Evolutionary conservation across 192 early-diverging fungal species (phyloP).

Genomic region (Coemansia sp.): DNA sequence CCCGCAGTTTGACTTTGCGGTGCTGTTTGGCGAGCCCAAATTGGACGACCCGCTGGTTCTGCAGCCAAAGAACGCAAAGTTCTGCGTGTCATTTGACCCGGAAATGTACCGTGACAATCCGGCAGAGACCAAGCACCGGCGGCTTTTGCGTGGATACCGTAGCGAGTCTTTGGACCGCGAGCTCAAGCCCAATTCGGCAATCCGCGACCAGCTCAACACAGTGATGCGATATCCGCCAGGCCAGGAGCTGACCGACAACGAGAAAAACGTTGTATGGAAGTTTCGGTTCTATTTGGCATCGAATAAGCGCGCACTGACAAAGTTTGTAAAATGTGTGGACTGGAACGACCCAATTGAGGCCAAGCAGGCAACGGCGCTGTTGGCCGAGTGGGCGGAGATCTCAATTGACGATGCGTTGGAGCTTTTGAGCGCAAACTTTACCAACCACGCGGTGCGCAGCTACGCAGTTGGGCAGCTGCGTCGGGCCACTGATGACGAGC

Average conservation of each 20-base stretch:
- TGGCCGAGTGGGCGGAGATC: slow-evolving; percentile 87
- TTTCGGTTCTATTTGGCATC: slow-evolving; percentile 93
- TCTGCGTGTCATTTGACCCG: slow-evolving; percentile 72
- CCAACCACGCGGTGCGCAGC: slow-evolving; percentile 74
- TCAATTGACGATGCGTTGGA: slow-evolving; percentile 96
- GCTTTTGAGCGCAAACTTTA: slow-evolving; percentile 85
- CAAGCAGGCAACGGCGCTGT: slow-evolving; percentile 86
- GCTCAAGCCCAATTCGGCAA: slow-evolving; percentile 95
- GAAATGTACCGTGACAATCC: slow-evolving; percentile 91
- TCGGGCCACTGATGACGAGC: slow-evolving; percentile 93
- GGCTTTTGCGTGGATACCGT: slow-evolving; percentile 84
- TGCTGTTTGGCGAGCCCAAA: slow-evolving; percentile 83
- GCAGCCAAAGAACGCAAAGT: slow-evolving; percentile 38
- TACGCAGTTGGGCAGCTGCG: slow-evolving; percentile 89
- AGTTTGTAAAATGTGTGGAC: slow-evolving; percentile 95
- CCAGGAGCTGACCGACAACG: slow-evolving; percentile 74
- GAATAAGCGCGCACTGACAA: slow-evolving; percentile 94
- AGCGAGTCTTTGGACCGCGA: slow-evolving; percentile 90
- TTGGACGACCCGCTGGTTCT: slow-evolving; percentile 44
- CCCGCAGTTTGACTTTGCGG: slow-evolving; percentile 94
- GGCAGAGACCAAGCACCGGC: slow-evolving; percentile 91
- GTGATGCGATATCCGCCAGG: slow-evolving; percentile 94
- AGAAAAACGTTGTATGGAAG: slow-evolving; percentile 98
- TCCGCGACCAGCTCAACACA: slow-evolving; percentile 92
- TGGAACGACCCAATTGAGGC: slow-evolving; percentile 92